Evolutionary conservation across 495 filamentous ascomycete genomes (phyloP), one percentile per base, ranked within the genome.

Genomic region (Staphylotrichum tortipilum): DNA sequence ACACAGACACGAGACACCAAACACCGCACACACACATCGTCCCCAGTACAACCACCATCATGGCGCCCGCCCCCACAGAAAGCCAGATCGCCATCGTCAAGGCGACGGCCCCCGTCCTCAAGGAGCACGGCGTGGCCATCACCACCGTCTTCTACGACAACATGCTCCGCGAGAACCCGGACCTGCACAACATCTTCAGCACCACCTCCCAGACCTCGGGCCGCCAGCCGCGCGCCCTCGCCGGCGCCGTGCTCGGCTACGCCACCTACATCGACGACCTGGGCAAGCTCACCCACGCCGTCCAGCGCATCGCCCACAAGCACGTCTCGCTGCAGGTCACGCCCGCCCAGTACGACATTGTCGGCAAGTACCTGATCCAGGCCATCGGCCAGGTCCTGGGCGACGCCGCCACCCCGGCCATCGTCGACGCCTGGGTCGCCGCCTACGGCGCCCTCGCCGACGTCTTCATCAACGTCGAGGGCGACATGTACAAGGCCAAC

Each of bases 261-360:
- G 85, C 85, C 47, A 70, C 73, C 18, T 72, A 87, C 62, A 83
- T 88, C 60, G 84, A 87, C 64, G 73, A 86, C 65, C 75, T 86
- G 6, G 70, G 68, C 45, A 78, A 73, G 22, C 72, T 89, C 4
- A 52, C 63, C 29, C 70, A 75, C 6, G 79, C 81, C 30, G 75
- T 89, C n/a, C 80, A 83, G 63, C 73, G 80, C 54, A 87, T 89
- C 60, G 81, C 81, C 60, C 75, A 85, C 64, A 88, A 87, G 66
- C 85, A 89, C 54, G 84, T 79, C 36, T 84, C 79, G 0, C 77
- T 88, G 26, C 79, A 79, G 64, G 79, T 89, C 55, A 65, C 75
- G 48, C 78, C 85, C 19, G 81, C 77, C 7, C 76, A 84, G 50
- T 88, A 88, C 68, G 60, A 75, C 37, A 77, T 85, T 42, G 85